Base-by-base conservation (phyloP, 768 basidiomycete species). In the Dentipellis fragilis region DNA sequence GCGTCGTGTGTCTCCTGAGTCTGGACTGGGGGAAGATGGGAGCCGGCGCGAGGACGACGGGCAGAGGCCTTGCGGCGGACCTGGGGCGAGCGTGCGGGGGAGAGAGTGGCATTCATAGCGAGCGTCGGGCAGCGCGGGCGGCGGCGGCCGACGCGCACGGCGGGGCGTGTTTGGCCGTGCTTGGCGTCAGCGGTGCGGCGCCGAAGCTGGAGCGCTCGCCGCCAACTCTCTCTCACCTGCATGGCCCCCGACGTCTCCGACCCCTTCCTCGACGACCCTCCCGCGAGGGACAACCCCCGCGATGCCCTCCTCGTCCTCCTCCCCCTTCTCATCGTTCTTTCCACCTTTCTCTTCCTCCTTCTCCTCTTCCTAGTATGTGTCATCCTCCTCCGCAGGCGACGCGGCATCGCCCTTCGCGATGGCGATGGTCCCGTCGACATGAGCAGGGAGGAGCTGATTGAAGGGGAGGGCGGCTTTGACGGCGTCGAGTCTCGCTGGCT, bases 401-500 rank as follows among this genome's bases (percentile, higher is more conserved):
- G 88, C 56, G 84, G 85, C 54, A 93, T 93, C 69, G 71, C 80
- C 63, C 79, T 92, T 59, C 79, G 80, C 57, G 95, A 98, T 75
- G 77, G 77, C 63, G 93, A 94, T 65, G 93, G 95, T 34, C 96
- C 96, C 9, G 76, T 93, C 57, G 94, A 97, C 72, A 84, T 98
- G 78, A 88, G 85, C 64, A 80, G 90, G 49, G 91, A 95, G 63
- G 93, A 98, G 55, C 79, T 94, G 52, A 77, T 90, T 52, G 87
- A 89, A 51, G 88, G 87, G 8, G 94, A 98, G 59, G 95, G 94
- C 36, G 96, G 93, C 23, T 87, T 97, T 58, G 92, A 93, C 39
- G 88, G 85, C 58, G 76, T 98, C 23, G 96, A 99, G 73, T 73
- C 84, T 65, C 81, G 93, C 65, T 99, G 95, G 96, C 78, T 99